Base-by-base conservation (phyloP, 192 early-diverging fungal genomes). In the Backusella psychrophila region DNA sequence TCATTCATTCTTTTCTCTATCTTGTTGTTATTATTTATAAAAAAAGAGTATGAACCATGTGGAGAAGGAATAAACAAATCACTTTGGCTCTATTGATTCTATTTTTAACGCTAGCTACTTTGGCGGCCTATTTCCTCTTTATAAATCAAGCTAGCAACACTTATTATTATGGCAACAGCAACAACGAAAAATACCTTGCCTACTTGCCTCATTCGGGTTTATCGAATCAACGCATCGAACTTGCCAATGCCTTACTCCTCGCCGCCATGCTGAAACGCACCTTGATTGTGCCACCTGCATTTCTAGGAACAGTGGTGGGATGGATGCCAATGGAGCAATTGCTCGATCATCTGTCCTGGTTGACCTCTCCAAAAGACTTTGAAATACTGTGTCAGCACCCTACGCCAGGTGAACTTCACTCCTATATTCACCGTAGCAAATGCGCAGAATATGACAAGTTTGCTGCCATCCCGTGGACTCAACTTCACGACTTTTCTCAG, bases 141-240 rank as follows among this genome's bases (percentile, higher is more conserved):
- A 17, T 46, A 46, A 31, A 19, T 29, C 15, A 71, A 41, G 23
- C 26, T 17, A 71, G 17, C 3, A 71, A 41, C 52, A 59, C 9
- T 33, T 39, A 41, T 42, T 46, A 71, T 31, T 46, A 8, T 15
- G 12, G 46, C 26, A 31, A 15, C 23, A 71, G n/a, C 6, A 71
- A 41, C 36, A 59, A n/a, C 72, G 77, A 89, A 75, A 78, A 78
- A n/a, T 89, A 84, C 69, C 77, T 89, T 17, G 82, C 88, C 17
- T 89, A 89, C 71, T 70, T 85, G 12, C 83, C 88, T 9, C 88
- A 89, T 67, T 83, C 81, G 42, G 89, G 89, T 21, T 81, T 89
- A 66, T 85, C 85, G 36, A 90, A 90, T 63, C 89, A 90, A 66
- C 84, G 87, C 1, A 87, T 83, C 29, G 85, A 81, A 31, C 82